These are phyloP conservation scores for Fusarium transvaalense DNA, from an alignment of 2,329 filamentous ascomycete genomes.

Conservation along the genomic window DNA sequence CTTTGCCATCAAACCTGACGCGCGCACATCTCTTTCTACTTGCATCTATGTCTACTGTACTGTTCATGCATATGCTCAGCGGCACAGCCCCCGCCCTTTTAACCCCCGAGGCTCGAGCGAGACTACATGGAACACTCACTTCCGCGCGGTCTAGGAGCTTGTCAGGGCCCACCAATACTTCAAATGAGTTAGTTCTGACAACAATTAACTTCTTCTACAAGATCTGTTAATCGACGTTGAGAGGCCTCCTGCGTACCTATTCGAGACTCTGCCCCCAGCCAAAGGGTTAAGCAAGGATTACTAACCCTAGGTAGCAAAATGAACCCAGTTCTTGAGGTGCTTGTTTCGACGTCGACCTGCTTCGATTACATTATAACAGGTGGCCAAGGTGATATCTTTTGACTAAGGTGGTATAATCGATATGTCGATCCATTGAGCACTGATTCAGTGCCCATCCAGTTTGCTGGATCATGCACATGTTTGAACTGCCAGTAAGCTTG, in stretches of 20 bases:
- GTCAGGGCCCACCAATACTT: conserved; percentile 19
- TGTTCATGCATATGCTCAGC: conserved; percentile 7
- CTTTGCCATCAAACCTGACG: conserved; percentile 16
- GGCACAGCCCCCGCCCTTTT: conserved; percentile 26
- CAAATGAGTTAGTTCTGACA: conserved; percentile 31
- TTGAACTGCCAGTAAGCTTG: conserved; percentile 1
- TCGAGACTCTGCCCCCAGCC: conserved; percentile 2
- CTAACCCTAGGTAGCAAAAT: background rate
- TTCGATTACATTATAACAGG: background rate
- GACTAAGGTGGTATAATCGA: background rate
- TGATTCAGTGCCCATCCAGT: conserved; percentile 1
- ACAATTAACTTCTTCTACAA: conserved; percentile 12
- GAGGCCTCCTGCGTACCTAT: conserved; percentile 41
- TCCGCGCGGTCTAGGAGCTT: conserved; percentile 18
- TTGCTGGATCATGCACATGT: conserved; percentile 11
- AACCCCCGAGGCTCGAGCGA: too few species aligned
- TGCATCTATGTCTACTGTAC: background rate
- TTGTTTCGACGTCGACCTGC: conserved; percentile 17
- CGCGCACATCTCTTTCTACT: conserved; percentile 10
- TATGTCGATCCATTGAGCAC: conserved; percentile 1
- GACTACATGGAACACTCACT: conserved; percentile 22
- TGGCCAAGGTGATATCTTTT: background rate
- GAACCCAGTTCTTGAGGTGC: conserved; percentile 3
- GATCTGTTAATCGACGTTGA: background rate
- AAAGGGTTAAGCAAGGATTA: conserved; percentile 6